Conservation (phyloP, 2,329 filamentous ascomycete genomes). For the Emmonsiellopsis sp. region DNA sequence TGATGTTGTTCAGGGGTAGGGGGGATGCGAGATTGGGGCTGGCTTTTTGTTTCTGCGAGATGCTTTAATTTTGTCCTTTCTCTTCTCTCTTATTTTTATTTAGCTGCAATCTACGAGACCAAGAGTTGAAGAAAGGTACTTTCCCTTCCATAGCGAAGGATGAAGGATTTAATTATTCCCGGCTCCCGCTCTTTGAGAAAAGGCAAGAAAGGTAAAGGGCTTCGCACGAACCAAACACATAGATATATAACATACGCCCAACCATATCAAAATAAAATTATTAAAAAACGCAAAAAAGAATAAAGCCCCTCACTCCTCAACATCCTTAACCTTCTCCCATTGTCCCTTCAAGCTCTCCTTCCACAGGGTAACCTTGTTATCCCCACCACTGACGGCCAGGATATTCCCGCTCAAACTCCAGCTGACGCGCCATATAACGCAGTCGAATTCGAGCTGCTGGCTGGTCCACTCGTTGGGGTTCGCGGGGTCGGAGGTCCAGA, state of each 20-base stretch:
- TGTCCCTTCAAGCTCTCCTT: conserved; percentile 96
- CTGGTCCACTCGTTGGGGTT: conserved; percentile 68
- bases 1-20: no score
- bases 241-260: neutral
- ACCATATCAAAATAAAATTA: neutral
- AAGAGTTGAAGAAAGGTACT: no score
- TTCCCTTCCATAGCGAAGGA: no score
- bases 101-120: no score
- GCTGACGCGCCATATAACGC: conserved; percentile 88
- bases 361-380: conserved; percentile 97
- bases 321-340: conserved; percentile 95
- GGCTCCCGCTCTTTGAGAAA: no score
- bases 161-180: no score
- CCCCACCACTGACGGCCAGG: conserved; percentile 80
- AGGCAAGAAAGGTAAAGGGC: no score
- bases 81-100: no score
- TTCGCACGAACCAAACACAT: neutral
- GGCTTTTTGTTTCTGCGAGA: no score
- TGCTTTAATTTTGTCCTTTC: no score
- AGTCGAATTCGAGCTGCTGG: conserved; percentile 80
- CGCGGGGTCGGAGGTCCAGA: conserved; percentile 76
- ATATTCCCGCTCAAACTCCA: conserved; percentile 98
- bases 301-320: conserved; percentile 60
- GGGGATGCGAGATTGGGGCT: no score
- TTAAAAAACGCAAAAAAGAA: neutral